Conservation (phyloP, 352 stramenopile genomes). For the Globisporangium abappressorium region DNA sequence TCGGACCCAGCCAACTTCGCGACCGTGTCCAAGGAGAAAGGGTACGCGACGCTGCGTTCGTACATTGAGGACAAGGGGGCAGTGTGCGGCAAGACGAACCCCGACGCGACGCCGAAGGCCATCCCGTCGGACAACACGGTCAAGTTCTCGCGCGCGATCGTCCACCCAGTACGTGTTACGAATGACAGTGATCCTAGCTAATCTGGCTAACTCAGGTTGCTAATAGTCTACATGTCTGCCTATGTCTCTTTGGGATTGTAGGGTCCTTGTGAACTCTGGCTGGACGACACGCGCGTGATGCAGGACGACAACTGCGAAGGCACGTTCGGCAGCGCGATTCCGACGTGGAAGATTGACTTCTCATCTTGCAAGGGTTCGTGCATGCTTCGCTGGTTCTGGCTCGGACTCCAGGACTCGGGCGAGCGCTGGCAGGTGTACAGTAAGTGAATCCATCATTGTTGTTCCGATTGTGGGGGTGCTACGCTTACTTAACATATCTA, state of each 20-base stretch:
- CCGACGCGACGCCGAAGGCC: slow-evolving; percentile 15
- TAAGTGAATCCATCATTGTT: neutral
- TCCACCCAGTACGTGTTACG: neutral
- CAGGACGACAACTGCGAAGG: slow-evolving; percentile 5
- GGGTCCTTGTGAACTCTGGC: slow-evolving; percentile 1
- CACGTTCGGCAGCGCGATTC: too few species aligned
- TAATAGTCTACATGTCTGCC: too few species aligned
- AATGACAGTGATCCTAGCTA: too few species aligned
- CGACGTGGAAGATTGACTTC: too few species aligned
- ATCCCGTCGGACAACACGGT: slow-evolving; percentile 23
- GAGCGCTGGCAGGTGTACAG: neutral
- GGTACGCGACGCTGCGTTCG: slow-evolving; percentile 14
- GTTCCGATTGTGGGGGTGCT: too few species aligned
- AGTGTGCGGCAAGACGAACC: slow-evolving; percentile 23
- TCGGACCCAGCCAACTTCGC: slow-evolving; percentile 5
- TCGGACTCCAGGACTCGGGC: slow-evolving; percentile 1
- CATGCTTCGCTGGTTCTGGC: neutral
- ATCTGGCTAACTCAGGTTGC: too few species aligned
- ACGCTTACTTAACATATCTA: too few species aligned
- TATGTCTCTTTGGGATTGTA: neutral
- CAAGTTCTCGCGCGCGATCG: slow-evolving; percentile 15
- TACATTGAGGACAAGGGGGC: slow-evolving; percentile 21
- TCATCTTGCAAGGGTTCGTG: neutral
- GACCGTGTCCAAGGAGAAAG: slow-evolving; percentile 5
- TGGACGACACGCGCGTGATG: slow-evolving; percentile 1